Base-by-base conservation (phyloP, 106 monocot genomes). In the Phalaenopsis equestris region DNA sequence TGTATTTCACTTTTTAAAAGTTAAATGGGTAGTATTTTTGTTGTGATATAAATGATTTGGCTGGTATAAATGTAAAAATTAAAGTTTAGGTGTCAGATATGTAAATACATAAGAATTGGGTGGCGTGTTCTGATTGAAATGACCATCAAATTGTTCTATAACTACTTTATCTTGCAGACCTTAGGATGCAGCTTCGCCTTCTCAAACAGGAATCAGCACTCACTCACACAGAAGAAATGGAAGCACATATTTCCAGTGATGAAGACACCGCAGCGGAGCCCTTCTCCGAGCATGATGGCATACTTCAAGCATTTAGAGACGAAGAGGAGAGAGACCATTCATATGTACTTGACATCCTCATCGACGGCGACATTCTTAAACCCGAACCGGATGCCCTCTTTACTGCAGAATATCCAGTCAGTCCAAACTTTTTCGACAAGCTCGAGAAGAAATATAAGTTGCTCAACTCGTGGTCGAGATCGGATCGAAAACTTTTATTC, bases 401-500 rank as follows among this genome's bases (percentile, higher is more conserved):
- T 21, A 24, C 67, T 78, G 49, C 58, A 6, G 86, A 84, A 16
- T 85, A 18, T 38, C 84, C 87, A 76, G 75, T 89, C 17, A 42
- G 36, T 16, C 75, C 65, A 4, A 41, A 79, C 47, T 64, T 89
- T 17, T 98, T 94, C 57, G 85, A 87, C 18, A 84, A 85, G 75
- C 90, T 94, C 37, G 97, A 98, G 80, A 89, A 85, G 79, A 90
- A 94, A 82, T 92, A 94, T 41, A 77, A 10, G 21, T 21, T 67
- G 46, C 6, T 85, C 38, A 36, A 73, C 5, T 75, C 86, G 1
- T 98, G 97, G 94, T 43, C 89, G 6, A 89, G 77, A 82, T 55
- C 82, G 7, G 92, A 94, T 43, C 92, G 97, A 56, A 92, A 87
- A 81, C 86, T 94, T 37, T 48, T 94, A 56, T 98, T 98, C 83